Evolutionary conservation across 345 rosid species (phyloP), one percentile per base, ranked within the genome.

Genomic region (Rhizophora mangle): DNA sequence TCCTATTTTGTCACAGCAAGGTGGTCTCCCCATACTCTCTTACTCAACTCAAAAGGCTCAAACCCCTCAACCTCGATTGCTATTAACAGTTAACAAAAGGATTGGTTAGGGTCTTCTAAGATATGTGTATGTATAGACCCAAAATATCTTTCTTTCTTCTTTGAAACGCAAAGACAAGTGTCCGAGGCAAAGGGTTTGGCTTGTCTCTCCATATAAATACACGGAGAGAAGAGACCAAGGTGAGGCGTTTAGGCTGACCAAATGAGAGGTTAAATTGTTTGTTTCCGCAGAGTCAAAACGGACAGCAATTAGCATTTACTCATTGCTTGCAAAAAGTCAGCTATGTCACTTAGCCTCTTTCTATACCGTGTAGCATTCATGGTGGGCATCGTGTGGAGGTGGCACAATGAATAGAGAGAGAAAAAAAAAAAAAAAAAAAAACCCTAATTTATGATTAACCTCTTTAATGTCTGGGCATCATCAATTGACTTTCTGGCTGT

Each of bases 241-340:
- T n/a, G 47, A 24, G 59, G 21, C 16, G 30, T 18, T 64, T 58
- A 58, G 54, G 82, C 82, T 80, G 85, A 84, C 88, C 77, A 63
- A 32, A 69, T 43, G 69, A 51, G 55, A 71, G 78, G 76, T 70
- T 74, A 68, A 76, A 68, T 29, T 52, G 3, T 64, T 68, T 68
- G 57, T 66, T 43, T 68, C 68, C 71, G 68, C 64, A 77, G 85
- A 85, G 91, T 88, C 90, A 84, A 87, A 81, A 69, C 64, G 69
- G 77, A 73, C 84, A 84, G 83, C 83, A 61, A 65, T 20, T 51
- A 63, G 82, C 93, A 91, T 87, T 89, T 79, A 87, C 89, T 87
- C 86, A 5, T 58, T 24, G 55, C 64, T 70, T 64, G 73, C 80
- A 26, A 73, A 78, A 85, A 85, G 95, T 87, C 91, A 85, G 60